Base-by-base conservation (phyloP, 305 asterid genomes). In the Fraxinus baroniana region DNA sequence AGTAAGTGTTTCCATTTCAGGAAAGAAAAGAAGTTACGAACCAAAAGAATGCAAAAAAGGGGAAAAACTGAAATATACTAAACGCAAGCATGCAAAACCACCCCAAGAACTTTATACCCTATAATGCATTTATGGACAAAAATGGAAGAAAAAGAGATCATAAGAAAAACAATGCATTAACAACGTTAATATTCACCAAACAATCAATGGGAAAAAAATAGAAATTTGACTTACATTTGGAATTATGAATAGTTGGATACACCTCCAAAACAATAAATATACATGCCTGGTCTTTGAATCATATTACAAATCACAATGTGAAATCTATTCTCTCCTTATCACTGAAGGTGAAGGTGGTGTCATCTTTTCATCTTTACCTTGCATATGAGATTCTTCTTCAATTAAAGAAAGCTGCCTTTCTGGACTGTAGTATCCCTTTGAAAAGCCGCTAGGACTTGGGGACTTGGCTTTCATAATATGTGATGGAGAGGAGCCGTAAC, bases 331-430 rank as follows among this genome's bases (percentile, higher is more conserved):
- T 83, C 90, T 79, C 28, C 77, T 84, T 66, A 89, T 84, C 5
- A 80, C 49, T n/a, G 86, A 75, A 79, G 82, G 88, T 70, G 83
- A 71, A 32, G 92, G 92, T 10, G 92, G 89, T 7, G 26, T 77
- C 89, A 80, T 87, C 9, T 73, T 83, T 39, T 78, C 83, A 82
- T 82, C 81, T 73, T 64, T 76, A 68, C 73, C 80, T 64, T 77
- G 79, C 20, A 15, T 57, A 85, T 73, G 70, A 81, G 64, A 18
- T 81, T 77, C 85, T 52, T 82, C 87, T 64, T 82, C 81, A 71
- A 83, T 72, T 0, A 79, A 70, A 17, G 87, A 72, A 82, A 76
- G 83, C 52, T 77, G 84, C 33, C 82, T 79, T 71, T 62, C 84
- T 24, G 87, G 87, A 81, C 86, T 84, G 13, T 66, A 22, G 52